Evolutionary conservation across 2,329 filamentous ascomycete species (phyloP), one percentile per base, ranked within the genome.

Genomic region (Pezicula radicicola): DNA sequence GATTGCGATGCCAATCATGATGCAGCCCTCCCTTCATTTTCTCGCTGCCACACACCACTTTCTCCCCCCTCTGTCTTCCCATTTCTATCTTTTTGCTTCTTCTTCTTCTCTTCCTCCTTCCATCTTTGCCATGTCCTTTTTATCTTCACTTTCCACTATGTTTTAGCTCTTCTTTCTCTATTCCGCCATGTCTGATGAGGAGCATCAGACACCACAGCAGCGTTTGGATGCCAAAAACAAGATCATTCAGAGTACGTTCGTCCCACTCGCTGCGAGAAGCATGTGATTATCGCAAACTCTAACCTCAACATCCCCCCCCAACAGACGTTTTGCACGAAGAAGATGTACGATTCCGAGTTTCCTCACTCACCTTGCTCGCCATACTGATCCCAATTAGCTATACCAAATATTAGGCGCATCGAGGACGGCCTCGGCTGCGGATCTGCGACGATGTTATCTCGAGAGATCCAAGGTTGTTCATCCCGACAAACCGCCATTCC

Each of bases 381-480:
- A 49, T 9, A 41, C 54, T 64, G 43, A 63, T 50, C 12, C 25
- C 18, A 10, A 33, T 42, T 49, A 67, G 65, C 50, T 70, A 42
- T 71, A 72, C 56, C 68, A 68, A 54, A 68, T 71, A 33, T 59
- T 72, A 25, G 68, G 70, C 43, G 68, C 69, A 43, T 49, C 61
- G 16, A 55, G 64, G 46, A 59, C 61, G 40, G 63, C 67, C 41
- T 66, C 68, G 13, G 49, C 65, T n/a, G 56, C 59, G 21, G 70
- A 72, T 54, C 61, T 72, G 53, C 68, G 70, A 60, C 59, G 68
- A 60, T 66, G 64, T 51, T 72, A 72, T 55, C 65, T 72, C 55
- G 68, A 71, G 52, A 61, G 69, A 21, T 67, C 64, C 18, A 71
- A 70, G 58, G 66, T 72, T 54, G 69, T 68, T 49, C 70, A 72